Conservation (phyloP, 2,329 filamentous ascomycete genomes). For the Aspergillus sp. region DNA sequence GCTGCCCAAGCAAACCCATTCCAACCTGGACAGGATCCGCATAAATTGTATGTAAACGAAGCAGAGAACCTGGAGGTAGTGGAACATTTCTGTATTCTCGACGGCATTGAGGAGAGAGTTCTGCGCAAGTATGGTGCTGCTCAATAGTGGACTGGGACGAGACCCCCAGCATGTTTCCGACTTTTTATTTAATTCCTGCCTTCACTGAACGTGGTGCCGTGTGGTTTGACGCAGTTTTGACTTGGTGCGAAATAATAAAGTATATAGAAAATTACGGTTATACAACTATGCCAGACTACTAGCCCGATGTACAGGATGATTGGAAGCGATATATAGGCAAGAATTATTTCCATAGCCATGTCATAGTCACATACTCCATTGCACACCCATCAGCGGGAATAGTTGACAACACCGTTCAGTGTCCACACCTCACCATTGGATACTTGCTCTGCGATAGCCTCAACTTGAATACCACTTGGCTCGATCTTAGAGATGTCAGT, state of each 20-base stretch:
- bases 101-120: slow-evolving; percentile 82
- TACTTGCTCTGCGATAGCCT: slow-evolving; percentile 70
- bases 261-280: neutral
- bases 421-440: slow-evolving; percentile 90
- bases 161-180: neutral
- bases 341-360: neutral
- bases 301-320: neutral
- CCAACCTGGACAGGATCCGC: slow-evolving; percentile 86
- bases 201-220: neutral
- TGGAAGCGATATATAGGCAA: neutral
- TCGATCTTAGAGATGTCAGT: slow-evolving; percentile 46
- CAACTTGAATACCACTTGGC: slow-evolving; percentile 77
- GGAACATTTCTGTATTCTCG: slow-evolving; percentile 88
- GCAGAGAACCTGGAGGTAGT: slow-evolving; percentile 94
- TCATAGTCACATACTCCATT: neutral
- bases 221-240: neutral
- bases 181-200: neutral
- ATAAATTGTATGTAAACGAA: slow-evolving; percentile 91
- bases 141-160: neutral
- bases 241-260: neutral
- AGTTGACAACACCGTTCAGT: slow-evolving; percentile 61
- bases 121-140: slow-evolving; percentile 51
- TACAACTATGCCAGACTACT: neutral
- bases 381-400: slow-evolving; percentile 24
- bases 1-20: slow-evolving; percentile 70